These are phyloP conservation scores for Dioscorea alata DNA, from an alignment of 106 monocot genomes.

Conservation along the genomic window DNA sequence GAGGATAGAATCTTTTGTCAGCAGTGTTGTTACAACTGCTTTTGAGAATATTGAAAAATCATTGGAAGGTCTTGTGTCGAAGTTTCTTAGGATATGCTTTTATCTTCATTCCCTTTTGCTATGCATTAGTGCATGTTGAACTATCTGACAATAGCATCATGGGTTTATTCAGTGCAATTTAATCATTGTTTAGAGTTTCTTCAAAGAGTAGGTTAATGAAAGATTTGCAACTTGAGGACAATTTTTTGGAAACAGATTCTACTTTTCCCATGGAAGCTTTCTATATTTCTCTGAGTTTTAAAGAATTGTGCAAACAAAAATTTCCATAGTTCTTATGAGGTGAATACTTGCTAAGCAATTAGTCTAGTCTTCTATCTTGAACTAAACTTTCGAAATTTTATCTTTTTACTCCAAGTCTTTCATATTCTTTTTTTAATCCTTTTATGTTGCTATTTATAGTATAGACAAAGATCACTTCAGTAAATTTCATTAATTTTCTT, in stretches of 20 bases:
- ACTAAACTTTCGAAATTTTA: too few species aligned
- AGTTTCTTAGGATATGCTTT: slow-evolving; percentile 58
- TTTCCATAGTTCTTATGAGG: slow-evolving; percentile 62
- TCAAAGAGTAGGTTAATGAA: slow-evolving; percentile 49
- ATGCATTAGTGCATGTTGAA: neutral
- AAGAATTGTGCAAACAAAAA: slow-evolving; percentile 68
- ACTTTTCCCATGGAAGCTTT: slow-evolving; percentile 54
- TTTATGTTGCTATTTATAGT: too few species aligned
- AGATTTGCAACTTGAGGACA: slow-evolving; percentile 50
- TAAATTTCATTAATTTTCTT: too few species aligned
- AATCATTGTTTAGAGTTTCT: slow-evolving; percentile 76
- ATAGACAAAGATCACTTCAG: too few species aligned
- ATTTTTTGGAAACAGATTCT: slow-evolving; percentile 45
- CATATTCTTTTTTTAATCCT: too few species aligned
- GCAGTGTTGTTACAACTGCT: slow-evolving; percentile 26
- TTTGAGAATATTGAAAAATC: slow-evolving; percentile 54
- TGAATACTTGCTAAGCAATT: slow-evolving; percentile 7
- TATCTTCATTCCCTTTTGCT: neutral
- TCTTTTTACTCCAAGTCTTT: too few species aligned
- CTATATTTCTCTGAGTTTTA: slow-evolving; percentile 73
- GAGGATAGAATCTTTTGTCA: slow-evolving; percentile 55
- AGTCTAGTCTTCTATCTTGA: too few species aligned
- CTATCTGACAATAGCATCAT: slow-evolving; percentile 6
- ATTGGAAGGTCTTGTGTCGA: slow-evolving; percentile 50
- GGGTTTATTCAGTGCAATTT: slow-evolving; percentile 50